Conservation (phyloP, 305 asterid species). For the Coffea humblotiana region DNA sequence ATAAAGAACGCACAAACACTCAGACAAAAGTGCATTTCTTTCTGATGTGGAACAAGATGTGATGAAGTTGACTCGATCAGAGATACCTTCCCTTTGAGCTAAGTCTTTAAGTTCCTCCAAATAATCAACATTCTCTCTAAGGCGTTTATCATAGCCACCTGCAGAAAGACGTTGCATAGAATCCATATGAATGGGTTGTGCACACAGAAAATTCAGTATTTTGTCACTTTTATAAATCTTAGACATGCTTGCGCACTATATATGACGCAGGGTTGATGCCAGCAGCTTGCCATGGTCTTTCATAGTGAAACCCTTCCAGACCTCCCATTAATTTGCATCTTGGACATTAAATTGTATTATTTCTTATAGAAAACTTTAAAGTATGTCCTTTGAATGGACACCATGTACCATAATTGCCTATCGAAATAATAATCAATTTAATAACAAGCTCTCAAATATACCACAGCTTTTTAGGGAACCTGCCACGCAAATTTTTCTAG, state of each 20-base stretch:
- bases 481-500: neutral
- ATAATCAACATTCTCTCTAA: constrained; percentile 85
- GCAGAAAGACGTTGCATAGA: constrained; percentile 6
- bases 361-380: neutral
- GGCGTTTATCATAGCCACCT: constrained; percentile 92
- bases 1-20: constrained; percentile 78
- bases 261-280: too few species aligned
- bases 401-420: neutral
- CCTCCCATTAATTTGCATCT: neutral
- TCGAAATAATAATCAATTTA: too few species aligned
- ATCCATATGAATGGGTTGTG: neutral
- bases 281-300: neutral
- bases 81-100: constrained; percentile 69
- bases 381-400: neutral
- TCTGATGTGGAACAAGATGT: constrained; percentile 89
- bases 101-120: constrained; percentile 69
- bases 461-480: neutral
- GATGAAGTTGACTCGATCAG: constrained; percentile 58
- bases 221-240: neutral
- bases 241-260: neutral
- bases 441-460: neutral
- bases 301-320: neutral
- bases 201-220: neutral
- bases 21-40: constrained; percentile 70
- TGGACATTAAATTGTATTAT: neutral